These are phyloP conservation scores for Candida insectalens DNA, from an alignment of 805 yeast genomes.

Conservation along the genomic window DNA sequence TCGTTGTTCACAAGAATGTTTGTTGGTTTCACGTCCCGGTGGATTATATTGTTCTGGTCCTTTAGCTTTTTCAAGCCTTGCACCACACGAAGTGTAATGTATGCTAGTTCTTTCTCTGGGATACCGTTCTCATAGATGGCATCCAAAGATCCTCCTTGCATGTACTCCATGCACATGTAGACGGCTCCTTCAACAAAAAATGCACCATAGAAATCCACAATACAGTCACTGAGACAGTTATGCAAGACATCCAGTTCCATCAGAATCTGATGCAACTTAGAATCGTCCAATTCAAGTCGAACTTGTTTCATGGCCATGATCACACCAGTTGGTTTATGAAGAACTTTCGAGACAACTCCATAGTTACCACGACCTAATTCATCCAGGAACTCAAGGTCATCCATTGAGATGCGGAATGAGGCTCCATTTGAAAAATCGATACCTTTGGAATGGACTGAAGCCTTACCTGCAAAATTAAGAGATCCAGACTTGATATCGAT, in stretches of 20 bases:
- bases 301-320: slow-evolving; percentile 98
- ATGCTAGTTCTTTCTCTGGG: slow-evolving; percentile 73
- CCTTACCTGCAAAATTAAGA: slow-evolving; percentile 86
- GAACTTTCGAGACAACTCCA: slow-evolving; percentile 89
- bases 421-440: slow-evolving; percentile 85
- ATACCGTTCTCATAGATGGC: slow-evolving; percentile 69
- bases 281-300: slow-evolving; percentile 82
- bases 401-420: slow-evolving; percentile 75
- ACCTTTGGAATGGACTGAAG: slow-evolving; percentile 86
- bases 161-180: slow-evolving; percentile 94
- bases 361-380: slow-evolving; percentile 95
- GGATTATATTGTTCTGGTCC: slow-evolving; percentile 86
- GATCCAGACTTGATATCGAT: slow-evolving; percentile 90
- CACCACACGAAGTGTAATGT: slow-evolving; percentile 70
- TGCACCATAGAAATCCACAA: slow-evolving; percentile 96
- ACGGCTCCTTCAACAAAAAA: slow-evolving; percentile 97
- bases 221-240: slow-evolving; percentile 80
- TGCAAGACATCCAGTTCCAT: slow-evolving; percentile 95
- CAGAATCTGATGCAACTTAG: slow-evolving; percentile 86
- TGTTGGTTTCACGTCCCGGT: slow-evolving; percentile 95
- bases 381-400: slow-evolving; percentile 71
- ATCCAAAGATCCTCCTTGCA: slow-evolving; percentile 95
- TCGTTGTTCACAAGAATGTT: slow-evolving; percentile 67
- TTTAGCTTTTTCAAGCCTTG: slow-evolving; percentile 75
- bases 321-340: slow-evolving; percentile 87